Base-by-base conservation (phyloP, 495 filamentous ascomycete genomes). In the Penicillium ochrochloron region DNA sequence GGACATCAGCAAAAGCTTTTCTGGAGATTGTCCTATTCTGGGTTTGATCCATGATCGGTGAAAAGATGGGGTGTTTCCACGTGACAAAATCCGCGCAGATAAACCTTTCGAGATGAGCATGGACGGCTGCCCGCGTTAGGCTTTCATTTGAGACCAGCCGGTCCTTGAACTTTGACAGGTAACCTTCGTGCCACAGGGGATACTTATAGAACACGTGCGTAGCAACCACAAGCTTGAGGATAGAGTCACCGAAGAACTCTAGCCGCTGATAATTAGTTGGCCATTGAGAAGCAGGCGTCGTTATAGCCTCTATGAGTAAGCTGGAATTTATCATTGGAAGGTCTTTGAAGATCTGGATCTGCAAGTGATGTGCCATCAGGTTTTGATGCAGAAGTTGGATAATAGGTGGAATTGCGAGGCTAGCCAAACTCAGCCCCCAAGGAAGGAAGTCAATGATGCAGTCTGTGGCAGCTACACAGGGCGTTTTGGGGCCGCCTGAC, bases 1-100 rank as follows among this genome's bases (percentile, higher is more conserved):
- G 83, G 1, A 94, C 89, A 67, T 96, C 92, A 10, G 92, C 92
- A 31, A 93, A 82, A 6, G 84, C 83, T 68, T 95, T 96, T 2
- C 88, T 89, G 5, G 90, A 87, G 35, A 91, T 72, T 15, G 78
- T 23, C 37, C 21, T 58, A 25, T 42, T 42, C 17, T 58, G 33
- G 4, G 3, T 25, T 41, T 29, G 2, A 41, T 58, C 37, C 56
- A 29, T 10, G 15, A n/a, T n/a, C 8, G 56, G 35, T 15, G 33
- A 41, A 42, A 44, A 58, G 8, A 58, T 23, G 29, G 39, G 56
- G 31, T 58, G 39, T 15, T 58, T 58, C 21, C 4, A n/a, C 37
- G 56, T 41, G 56, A 58, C 31, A n/a, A 44, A 58, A 25, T 83
- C 83, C 0, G 83, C 86, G 58, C 90, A 76, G 61, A 96, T 91